Base-by-base conservation (phyloP, 164 flowering plant genomes). In the Paratinospora sagittata region DNA sequence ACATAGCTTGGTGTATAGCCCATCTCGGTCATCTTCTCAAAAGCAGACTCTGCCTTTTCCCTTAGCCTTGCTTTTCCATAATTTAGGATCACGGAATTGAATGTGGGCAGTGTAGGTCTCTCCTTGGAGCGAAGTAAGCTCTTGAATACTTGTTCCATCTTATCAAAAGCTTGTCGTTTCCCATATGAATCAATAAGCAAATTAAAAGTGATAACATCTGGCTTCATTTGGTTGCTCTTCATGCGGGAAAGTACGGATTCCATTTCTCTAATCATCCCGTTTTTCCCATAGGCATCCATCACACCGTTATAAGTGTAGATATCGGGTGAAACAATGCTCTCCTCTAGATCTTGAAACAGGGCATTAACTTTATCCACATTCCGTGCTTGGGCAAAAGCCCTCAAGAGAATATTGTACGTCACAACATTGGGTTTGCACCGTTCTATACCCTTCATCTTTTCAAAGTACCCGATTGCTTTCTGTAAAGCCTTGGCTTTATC, bases 231-330 rank as follows among this genome's bases (percentile, higher is more conserved):
- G 47, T 80, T 77, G 64, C 85, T 84, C 70, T 87, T 92, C 97
- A 95, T 95, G 23, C 84, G 87, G 27, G 90, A 17, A 70, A 95
- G 93, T 39, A 88, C 78, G 19, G 80, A 73, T 72, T 92, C 97
- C 99, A 95, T 92, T 79, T 95, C 99, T 73, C 78, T 80, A 36
- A 95, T 83, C 97, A 88, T 88, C 72, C 97, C 97, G 70, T 84
- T 87, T 73, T 95, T 92, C 68, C 99, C 99, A 72, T 86, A 95
- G 6, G 90, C 99, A 86, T 95, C 97, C 97, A 92, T 89, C 73
- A 95, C 91, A 36, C 97, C 97, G 65, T 95, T 95, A 68, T 73
- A 92, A 2, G 99, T 95, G 77, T 83, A 95, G 39, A 90, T 82
- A 78, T 95, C 97, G 41, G 99, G 85, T 12, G 90, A 81, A 65